Conservation (phyloP, 2,329 filamentous ascomycete genomes). For the Zasmidium cellare region DNA sequence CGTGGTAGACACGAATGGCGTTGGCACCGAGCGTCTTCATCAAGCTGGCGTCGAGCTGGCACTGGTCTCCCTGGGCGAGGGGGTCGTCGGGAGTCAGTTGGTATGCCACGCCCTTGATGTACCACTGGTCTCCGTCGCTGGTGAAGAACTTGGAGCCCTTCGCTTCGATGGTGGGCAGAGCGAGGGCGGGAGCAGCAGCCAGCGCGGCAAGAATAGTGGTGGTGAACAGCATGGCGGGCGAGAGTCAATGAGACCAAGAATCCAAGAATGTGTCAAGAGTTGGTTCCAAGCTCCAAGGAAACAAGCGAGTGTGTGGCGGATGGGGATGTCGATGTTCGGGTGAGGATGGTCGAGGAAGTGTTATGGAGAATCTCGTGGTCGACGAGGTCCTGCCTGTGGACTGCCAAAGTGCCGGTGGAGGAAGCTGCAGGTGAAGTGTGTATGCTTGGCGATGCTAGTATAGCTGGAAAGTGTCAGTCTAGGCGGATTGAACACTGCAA, state of each 20-base stretch:
- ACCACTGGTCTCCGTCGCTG: constrained; percentile 77
- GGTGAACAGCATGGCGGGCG: constrained; percentile 1
- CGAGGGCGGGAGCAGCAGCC: constrained; percentile 39
- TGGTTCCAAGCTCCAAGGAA: neutral
- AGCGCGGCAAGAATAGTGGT: constrained; percentile 18
- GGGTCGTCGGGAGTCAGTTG: constrained; percentile 67
- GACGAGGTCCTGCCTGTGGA: neutral
- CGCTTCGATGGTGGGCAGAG: constrained; percentile 57
- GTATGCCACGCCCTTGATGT: constrained; percentile 65
- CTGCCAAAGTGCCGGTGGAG: neutral
- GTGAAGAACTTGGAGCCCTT: constrained; percentile 85
- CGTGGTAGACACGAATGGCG: constrained; percentile 84
- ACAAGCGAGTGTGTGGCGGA: neutral
- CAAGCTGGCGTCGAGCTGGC: constrained; percentile 69
- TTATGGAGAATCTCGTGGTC: neutral
- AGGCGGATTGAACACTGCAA: neutral
- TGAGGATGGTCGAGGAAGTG: neutral
- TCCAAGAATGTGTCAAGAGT: neutral
- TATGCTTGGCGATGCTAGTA: neutral
- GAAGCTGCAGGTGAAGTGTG: neutral
- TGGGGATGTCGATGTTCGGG: neutral
- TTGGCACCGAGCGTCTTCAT: constrained; percentile 83
- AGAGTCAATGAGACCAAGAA: neutral
- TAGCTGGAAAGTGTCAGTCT: neutral
- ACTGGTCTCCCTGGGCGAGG: constrained; percentile 73